A percentile compares a stretch with the other conserved stretches of the same genome.
Conservation (phyloP, 2,329 filamentous ascomycete genomes). For the Clonostachys rhizophaga region DNA sequence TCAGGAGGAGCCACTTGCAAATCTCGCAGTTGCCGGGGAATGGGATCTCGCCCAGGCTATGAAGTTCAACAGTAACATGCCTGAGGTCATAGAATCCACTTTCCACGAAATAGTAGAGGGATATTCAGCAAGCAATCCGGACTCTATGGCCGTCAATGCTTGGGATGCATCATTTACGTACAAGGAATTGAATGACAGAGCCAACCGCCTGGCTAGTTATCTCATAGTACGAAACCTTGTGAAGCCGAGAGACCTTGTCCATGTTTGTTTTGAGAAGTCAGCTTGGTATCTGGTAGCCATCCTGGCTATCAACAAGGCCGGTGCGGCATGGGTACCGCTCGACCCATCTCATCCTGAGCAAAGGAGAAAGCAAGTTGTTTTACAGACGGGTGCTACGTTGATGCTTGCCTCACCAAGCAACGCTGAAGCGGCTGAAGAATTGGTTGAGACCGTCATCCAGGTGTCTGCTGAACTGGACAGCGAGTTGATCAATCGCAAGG, state of each 20-base stretch:
- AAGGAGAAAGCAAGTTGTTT: neutral
- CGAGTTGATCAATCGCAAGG: slow-evolving; percentile 18
- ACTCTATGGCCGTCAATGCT: slow-evolving; percentile 26
- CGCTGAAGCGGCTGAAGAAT: neutral
- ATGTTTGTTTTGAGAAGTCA: slow-evolving; percentile 5
- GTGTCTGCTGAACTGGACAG: neutral
- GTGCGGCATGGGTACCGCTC: slow-evolving; percentile 3
- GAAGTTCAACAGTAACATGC: neutral
- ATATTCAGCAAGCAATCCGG: slow-evolving; percentile 20
- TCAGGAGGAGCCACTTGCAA: neutral
- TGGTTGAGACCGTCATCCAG: slow-evolving; percentile 1
- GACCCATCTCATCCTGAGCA: slow-evolving; percentile 3
- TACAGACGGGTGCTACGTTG: neutral
- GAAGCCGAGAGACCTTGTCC: neutral
- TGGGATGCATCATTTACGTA: slow-evolving; percentile 36
- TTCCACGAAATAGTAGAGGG: slow-evolving; percentile 32
- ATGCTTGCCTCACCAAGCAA: neutral
- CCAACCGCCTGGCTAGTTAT: slow-evolving; percentile 5
- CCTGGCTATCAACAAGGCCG: slow-evolving; percentile 5
- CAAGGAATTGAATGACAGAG: slow-evolving; percentile 16
- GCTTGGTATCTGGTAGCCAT: slow-evolving; percentile 3
- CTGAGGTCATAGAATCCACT: slow-evolving; percentile 9
- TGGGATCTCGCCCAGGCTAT: slow-evolving; percentile 2
- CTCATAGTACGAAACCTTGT: slow-evolving; percentile 1
- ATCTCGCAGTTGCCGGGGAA: neutral